Evolutionary conservation across 2,329 filamentous ascomycete species (phyloP).

Genomic region (Sporothrix dimorphospora): DNA sequence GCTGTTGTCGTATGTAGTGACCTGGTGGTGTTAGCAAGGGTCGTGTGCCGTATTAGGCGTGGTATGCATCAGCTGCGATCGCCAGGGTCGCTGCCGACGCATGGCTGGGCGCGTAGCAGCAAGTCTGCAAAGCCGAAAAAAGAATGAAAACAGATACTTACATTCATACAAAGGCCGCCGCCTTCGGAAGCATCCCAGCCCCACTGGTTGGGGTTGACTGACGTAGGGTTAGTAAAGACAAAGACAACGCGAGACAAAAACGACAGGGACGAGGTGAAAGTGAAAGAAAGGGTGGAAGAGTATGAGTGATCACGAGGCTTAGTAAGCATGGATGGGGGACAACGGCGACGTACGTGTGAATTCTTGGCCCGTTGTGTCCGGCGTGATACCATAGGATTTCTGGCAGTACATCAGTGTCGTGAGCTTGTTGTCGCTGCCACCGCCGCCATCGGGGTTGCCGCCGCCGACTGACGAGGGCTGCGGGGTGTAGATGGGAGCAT

Average conservation of each 20-base stretch:
- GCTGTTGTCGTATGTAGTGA: constrained; percentile 54
- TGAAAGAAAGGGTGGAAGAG: neutral
- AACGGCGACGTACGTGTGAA: constrained; percentile 51
- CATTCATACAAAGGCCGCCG: constrained; percentile 56
- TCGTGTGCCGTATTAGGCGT: neutral
- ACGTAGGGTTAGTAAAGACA: constrained; percentile 12
- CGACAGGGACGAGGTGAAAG: neutral
- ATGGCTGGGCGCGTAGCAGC: neutral
- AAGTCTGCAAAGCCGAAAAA: neutral
- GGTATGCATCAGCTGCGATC: no score
- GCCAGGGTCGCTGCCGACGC: neutral
- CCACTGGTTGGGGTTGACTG: constrained; percentile 62
- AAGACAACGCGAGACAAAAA: neutral
- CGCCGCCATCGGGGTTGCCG: constrained; percentile 28
- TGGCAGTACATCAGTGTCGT: constrained; percentile 47
- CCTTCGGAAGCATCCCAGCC: constrained; percentile 46
- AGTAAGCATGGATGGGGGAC: neutral
- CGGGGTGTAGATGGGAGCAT: constrained; percentile 49
- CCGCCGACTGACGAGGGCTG: constrained; percentile 34
- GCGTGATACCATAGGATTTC: constrained; percentile 50
- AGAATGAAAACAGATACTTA: constrained; percentile 41
- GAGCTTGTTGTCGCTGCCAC: constrained; percentile 41
- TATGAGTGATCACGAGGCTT: neutral
- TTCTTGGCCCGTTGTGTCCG: constrained; percentile 47
- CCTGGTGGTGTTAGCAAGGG: constrained; percentile 40